Evolutionary conservation across 2,329 filamentous ascomycete genomes (phyloP).

Genomic region (Scolecobasidium constrictum): DNA sequence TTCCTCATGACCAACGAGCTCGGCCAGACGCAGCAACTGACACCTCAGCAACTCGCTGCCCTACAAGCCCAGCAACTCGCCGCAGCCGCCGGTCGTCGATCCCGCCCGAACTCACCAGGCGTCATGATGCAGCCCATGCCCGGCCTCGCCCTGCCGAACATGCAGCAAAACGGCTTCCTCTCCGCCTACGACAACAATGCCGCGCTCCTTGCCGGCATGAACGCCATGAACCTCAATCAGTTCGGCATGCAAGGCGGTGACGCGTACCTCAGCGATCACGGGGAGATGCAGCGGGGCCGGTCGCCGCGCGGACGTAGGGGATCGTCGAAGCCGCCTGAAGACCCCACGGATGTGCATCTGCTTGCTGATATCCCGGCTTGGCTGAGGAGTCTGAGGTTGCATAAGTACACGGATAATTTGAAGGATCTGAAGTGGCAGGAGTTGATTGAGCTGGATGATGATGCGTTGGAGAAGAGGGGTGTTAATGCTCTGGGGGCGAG

Average conservation of each 20-base stretch:
- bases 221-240: slow-evolving; percentile 59
- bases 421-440: slow-evolving; percentile 98
- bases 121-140: slow-evolving; percentile 56
- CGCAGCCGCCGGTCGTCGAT: slow-evolving; percentile 68
- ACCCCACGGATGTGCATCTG: slow-evolving; percentile 82
- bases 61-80: slow-evolving; percentile 68
- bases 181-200: slow-evolving; percentile 72
- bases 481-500: slow-evolving; percentile 91
- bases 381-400: slow-evolving; percentile 85
- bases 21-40: slow-evolving; percentile 63
- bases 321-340: slow-evolving; percentile 94
- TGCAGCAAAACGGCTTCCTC: slow-evolving; percentile 90
- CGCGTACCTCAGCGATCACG: slow-evolving; percentile 83
- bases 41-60: slow-evolving; percentile 40
- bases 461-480: slow-evolving; percentile 80
- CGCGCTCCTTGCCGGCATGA: slow-evolving; percentile 49
- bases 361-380: slow-evolving; percentile 93
- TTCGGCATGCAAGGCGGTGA: slow-evolving; percentile 49
- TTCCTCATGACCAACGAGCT: slow-evolving; percentile 93
- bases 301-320: slow-evolving; percentile 87
- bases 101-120: slow-evolving; percentile 81
- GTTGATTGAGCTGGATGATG: slow-evolving; percentile 82
- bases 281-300: slow-evolving; percentile 74
- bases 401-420: slow-evolving; percentile 98
- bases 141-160: slow-evolving; percentile 60